These are phyloP conservation scores for Vickermania spadyakhi DNA, from an alignment of 208 protist genomes.

Conservation along the genomic window DNA sequence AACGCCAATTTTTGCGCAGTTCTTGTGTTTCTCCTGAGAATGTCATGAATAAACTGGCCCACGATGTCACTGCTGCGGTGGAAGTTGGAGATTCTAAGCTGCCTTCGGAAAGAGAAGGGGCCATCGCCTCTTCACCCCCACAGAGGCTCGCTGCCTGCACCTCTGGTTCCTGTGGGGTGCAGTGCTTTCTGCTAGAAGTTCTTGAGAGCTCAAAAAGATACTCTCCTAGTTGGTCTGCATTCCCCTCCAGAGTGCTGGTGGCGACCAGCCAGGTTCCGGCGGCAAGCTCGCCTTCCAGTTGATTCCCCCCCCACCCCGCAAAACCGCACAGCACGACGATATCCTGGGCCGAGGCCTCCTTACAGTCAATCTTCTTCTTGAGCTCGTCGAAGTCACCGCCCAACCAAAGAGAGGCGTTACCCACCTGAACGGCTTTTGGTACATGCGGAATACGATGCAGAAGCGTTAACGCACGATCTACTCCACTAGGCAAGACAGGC, in stretches of 20 bases:
- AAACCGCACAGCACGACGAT: slow-evolving; percentile 73
- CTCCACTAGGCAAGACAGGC: slow-evolving; percentile 50
- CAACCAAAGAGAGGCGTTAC: slow-evolving; percentile 42
- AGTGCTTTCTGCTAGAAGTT: slow-evolving; percentile 11
- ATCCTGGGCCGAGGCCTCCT: slow-evolving; percentile 35
- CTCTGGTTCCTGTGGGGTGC: no score
- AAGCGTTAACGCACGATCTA: slow-evolving; percentile 59
- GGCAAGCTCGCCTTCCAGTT: slow-evolving; percentile 68
- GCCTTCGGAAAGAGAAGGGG: no score
- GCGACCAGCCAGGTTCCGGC: slow-evolving; percentile 63
- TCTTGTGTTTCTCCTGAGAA: no score
- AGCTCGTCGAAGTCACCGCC: slow-evolving; percentile 63
- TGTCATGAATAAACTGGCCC: no score
- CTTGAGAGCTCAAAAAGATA: slow-evolving; percentile 50
- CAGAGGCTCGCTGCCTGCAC: no score
- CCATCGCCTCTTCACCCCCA: no score
- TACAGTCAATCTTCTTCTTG: slow-evolving; percentile 39
- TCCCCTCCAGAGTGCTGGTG: slow-evolving; percentile 1
- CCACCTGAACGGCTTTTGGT: slow-evolving; percentile 40
- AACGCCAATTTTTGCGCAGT: no score
- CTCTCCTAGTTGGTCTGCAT: slow-evolving; percentile 19
- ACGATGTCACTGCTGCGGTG: no score
- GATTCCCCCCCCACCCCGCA: slow-evolving; percentile 59
- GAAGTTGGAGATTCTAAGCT: no score
- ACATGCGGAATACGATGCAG: slow-evolving; percentile 62